Conservation (phyloP, 2,329 filamentous ascomycete genomes). For the Aspergillus fischeri region DNA sequence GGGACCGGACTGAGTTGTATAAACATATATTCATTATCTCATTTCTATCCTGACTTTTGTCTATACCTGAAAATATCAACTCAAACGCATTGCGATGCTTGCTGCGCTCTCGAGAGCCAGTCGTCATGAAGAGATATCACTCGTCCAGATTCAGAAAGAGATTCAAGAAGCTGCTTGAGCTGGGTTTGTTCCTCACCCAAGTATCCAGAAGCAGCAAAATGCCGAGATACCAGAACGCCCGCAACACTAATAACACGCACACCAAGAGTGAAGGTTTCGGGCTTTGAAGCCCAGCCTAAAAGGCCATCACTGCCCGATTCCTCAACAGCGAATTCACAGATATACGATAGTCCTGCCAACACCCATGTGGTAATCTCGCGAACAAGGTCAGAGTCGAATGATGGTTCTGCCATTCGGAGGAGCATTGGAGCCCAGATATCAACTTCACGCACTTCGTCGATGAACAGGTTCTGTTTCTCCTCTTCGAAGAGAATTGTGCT, state of each 20-base stretch:
- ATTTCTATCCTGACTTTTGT: slow-evolving; percentile 17
- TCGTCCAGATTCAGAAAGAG: slow-evolving; percentile 21
- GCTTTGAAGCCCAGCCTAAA: slow-evolving; percentile 68
- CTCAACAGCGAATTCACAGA: slow-evolving; percentile 25
- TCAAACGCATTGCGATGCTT: slow-evolving; percentile 16
- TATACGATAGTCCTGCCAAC: slow-evolving; percentile 26
- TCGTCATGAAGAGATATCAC: slow-evolving; percentile 26
- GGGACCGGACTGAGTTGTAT: not conserved
- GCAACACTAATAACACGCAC: slow-evolving; percentile 38
- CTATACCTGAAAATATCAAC: slow-evolving; percentile 9
- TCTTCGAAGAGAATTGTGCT: slow-evolving; percentile 65
- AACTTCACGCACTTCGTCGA: slow-evolving; percentile 75
- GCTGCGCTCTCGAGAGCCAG: slow-evolving; percentile 29
- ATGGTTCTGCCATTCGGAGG: slow-evolving; percentile 19
- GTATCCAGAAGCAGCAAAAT: slow-evolving; percentile 15
- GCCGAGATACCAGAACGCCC: slow-evolving; percentile 25
- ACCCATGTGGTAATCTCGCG: slow-evolving; percentile 29
- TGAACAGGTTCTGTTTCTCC: slow-evolving; percentile 92
- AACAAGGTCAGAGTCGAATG: slow-evolving; percentile 20
- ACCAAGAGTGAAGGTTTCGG: slow-evolving; percentile 56
- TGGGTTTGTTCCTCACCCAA: slow-evolving; percentile 12
- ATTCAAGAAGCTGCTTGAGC: slow-evolving; percentile 21
- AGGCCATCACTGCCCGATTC: slow-evolving; percentile 54
- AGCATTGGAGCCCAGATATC: slow-evolving; percentile 62
- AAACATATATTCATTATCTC: not conserved